Base-by-base conservation (phyloP, 306 rosid species). In the barrel medic (Medicago truncatula) region DNA sequence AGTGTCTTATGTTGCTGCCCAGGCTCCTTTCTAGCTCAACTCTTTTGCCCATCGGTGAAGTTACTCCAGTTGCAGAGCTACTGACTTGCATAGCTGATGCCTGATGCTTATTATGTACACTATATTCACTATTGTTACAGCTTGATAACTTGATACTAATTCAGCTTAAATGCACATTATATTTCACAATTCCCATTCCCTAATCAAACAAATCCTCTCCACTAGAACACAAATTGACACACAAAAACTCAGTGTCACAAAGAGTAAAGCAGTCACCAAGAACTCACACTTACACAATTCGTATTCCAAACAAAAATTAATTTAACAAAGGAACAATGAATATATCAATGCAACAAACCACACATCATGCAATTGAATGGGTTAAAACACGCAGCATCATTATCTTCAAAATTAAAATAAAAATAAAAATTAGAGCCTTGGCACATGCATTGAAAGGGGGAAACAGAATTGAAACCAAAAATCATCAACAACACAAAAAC, bases 391-490 rank as follows among this genome's bases (percentile, higher is more conserved):
- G 54, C 14, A 28, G 4, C 9, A 12, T 9, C 31, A 11, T 11
- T 59, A 64, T 69, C 76, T 60, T 58, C 18, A 12, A 56, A 64
- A 79, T 81, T 67, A 20, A 31, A 16, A 9, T 21, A 13, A 13
- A 9, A 41, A 50, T 2, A 39, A 7, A 16, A 75, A 17, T 54
- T 44, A 66, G 70, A 46, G 17, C 68, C 11, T 11, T 46, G n/a
- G 61, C 1, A 64, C 81, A 77, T 57, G 76, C 59, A 78, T 60
- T 79, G 79, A 76, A 76, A 71, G 47, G 67, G 64, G 67, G 46
- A n/a, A 49, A 49, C 50, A 53, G 5, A 71, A 72, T 44, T 15
- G 16, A 58, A 77, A 62, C n/a, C 67, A 53, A 70, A 62, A 16
- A 78, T 76, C 36, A 20, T 53, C 25, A 65, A 76, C 71, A 71